Evolutionary conservation across 192 early-diverging fungal species (phyloP), one percentile per base, ranked within the genome.

Genomic region (Dissophora ornata): DNA sequence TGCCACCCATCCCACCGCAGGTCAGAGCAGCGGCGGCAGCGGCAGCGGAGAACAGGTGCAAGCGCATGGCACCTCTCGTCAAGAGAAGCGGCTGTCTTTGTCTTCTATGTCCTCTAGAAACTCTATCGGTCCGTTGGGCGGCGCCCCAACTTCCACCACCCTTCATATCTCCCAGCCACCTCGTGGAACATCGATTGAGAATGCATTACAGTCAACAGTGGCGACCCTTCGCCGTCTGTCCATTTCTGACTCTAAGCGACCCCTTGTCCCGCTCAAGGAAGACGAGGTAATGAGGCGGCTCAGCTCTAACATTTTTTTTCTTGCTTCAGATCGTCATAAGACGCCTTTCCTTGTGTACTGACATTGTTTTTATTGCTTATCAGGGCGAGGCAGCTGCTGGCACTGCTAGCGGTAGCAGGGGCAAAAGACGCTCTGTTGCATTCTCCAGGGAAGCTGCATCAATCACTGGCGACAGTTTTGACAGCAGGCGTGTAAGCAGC

Each of bases 121-220:
- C 50, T 59, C 57, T 22, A 16, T 59, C 8, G 49, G 67, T 18
- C 48, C 36, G 8, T 32, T 59, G 28, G 22, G 45, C 24, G 33
- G 24, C 45, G 44, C 28, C 42, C 25, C 55, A 5, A 52, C 57
- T 13, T 52, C 63, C 0, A 75, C 71, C 1, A 75, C 71, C 0
- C 45, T 75, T 13, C 71, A 75, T 28, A 60, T 75, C 21, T 75
- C 71, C 19, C 71, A 75, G 33, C 71, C 71, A 21, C 71, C 71
- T 4, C 62, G 47, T 5, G 71, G 71, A 40, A 75, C 63, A 0
- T 47, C 62, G 12, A 82, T 82, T 46, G 81, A 82, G 48, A 79
- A 63, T 49, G 73, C 81, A 10, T 34, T 82, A 25, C 81, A 82
- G 52, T 71, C 75, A 25, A 82, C 81, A 13, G 65, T 82, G 16